phyloP scores from a whole-genome alignment of 2,329 filamentous ascomycete genomes.

The Aureobasidium pullulans region DNA sequence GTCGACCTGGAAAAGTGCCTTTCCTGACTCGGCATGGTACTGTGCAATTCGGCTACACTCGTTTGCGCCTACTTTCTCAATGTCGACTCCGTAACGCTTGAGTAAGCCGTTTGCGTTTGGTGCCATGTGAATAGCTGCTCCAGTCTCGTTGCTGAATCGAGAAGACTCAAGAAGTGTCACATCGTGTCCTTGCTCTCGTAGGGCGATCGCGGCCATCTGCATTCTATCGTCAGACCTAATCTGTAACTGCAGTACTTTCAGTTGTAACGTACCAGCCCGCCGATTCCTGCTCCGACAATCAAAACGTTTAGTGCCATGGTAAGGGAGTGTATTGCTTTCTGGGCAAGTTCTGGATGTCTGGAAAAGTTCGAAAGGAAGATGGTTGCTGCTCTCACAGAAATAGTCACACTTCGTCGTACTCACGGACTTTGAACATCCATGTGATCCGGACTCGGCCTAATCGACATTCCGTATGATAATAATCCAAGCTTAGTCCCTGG shows the following conservation, averaged over 20 bases:
- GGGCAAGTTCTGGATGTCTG: background rate
- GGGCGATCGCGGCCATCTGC: slow-evolving; percentile 21
- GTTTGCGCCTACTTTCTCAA: slow-evolving; percentile 18
- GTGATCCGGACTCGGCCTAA: background rate
- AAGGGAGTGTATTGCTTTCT: background rate
- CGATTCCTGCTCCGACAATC: slow-evolving; percentile 25
- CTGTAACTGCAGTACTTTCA: background rate
- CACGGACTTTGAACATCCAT: background rate
- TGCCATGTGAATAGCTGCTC: slow-evolving; percentile 24
- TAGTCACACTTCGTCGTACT: background rate
- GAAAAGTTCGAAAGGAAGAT: background rate
- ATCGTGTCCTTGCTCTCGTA: slow-evolving; percentile 23
- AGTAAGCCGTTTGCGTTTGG: slow-evolving; percentile 20
- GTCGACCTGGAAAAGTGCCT: slow-evolving; percentile 5
- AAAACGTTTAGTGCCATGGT: slow-evolving; percentile 17
- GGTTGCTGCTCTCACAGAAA: background rate
- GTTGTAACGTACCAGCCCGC: slow-evolving; percentile 18
- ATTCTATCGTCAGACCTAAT: background rate
- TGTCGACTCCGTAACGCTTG: slow-evolving; percentile 15
- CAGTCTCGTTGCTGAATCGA: slow-evolving; percentile 22
- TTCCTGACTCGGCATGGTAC: slow-evolving; percentile 13
- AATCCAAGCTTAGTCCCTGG: background rate
- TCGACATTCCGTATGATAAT: background rate
- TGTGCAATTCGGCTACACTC: slow-evolving; percentile 3
- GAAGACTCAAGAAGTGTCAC: slow-evolving; percentile 24